Percentiles rank a stretch among this genome's conserved stretches.
Conservation (phyloP, 768 basidiomycete species). For the Phylloporus sp. region DNA sequence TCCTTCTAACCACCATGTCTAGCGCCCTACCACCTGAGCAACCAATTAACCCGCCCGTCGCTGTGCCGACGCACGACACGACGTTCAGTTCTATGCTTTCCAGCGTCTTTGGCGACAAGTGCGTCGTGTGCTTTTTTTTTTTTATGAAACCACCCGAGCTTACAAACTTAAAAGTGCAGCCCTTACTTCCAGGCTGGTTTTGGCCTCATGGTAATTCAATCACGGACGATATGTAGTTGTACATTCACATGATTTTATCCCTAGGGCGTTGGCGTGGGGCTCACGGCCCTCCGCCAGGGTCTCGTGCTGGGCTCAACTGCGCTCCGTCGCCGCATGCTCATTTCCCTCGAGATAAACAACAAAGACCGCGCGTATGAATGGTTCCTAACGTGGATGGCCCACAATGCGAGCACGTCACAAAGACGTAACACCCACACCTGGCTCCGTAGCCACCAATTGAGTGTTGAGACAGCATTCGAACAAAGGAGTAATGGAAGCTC, state of each 20-base stretch:
- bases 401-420: conserved; percentile 44
- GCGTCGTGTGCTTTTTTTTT: conserved; percentile 34
- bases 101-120: conserved; percentile 62
- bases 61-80: conserved; percentile 7
- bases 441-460: conserved; percentile 85
- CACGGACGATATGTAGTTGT: background rate
- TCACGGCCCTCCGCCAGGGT: conserved; percentile 71
- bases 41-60: background rate
- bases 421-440: conserved; percentile 33
- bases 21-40: background rate
- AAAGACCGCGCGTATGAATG: conserved; percentile 94
- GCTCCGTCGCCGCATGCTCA: conserved; percentile 85
- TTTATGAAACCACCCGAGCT: background rate
- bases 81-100: conserved; percentile 31
- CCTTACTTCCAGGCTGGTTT: conserved; percentile 98
- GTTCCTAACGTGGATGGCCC: conserved; percentile 96
- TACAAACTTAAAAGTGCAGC: conserved; percentile 50
- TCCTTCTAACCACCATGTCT: conserved; percentile 9
- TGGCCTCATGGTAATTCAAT: conserved; percentile 78
- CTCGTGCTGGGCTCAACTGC: conserved; percentile 65
- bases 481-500: conserved; percentile 89
- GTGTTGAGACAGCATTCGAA: conserved; percentile 89
- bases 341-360: conserved; percentile 93
- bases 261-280: conserved; percentile 87
- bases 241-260: conserved; percentile 1